Percentiles rank a stretch among this genome's conserved stretches.
These are phyloP conservation scores for Tolypocladium album DNA, from an alignment of 2,329 filamentous ascomycete species.

Conservation along the genomic window DNA sequence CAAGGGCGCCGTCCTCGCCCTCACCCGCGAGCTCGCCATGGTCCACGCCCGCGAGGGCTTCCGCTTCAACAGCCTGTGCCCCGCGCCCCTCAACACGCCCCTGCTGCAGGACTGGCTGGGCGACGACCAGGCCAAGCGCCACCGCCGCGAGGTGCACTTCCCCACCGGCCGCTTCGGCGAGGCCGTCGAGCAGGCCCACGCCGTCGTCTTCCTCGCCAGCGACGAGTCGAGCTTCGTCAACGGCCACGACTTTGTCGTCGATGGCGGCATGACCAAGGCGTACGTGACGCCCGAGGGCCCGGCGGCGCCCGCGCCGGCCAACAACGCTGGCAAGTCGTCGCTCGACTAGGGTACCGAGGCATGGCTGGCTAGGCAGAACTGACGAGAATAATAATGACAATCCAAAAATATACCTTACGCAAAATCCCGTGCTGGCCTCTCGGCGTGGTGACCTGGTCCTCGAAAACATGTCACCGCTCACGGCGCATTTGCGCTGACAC, in stretches of 20 bases:
- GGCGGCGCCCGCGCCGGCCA: constrained; percentile 40
- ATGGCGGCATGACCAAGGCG: constrained; percentile 90
- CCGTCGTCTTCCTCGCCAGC: constrained; percentile 76
- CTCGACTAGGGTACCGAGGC: constrained; percentile 19
- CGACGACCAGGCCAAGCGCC: constrained; percentile 71
- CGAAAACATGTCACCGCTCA: background rate
- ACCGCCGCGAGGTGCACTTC: constrained; percentile 81
- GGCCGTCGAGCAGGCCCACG: constrained; percentile 87
- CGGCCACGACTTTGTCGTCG: constrained; percentile 85
- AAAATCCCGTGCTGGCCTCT: no score
- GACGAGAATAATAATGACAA: background rate
- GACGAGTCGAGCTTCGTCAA: constrained; percentile 88
- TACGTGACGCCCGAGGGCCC: constrained; percentile 64
- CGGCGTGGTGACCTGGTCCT: no score
- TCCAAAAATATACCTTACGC: background rate
- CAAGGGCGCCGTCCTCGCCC: constrained; percentile 83
- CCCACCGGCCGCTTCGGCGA: constrained; percentile 81
- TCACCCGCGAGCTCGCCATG: constrained; percentile 85
- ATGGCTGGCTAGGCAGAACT: background rate
- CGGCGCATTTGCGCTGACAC: background rate
- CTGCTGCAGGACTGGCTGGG: constrained; percentile 90
- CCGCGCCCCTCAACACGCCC: constrained; percentile 84
- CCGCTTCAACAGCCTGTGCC: constrained; percentile 85
- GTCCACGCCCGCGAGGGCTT: constrained; percentile 83
- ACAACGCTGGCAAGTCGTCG: constrained; percentile 45